These are phyloP conservation scores for Boletus semigastroideus DNA, from an alignment of 1,284 basidiomycete genomes.

Conservation along the genomic window DNA sequence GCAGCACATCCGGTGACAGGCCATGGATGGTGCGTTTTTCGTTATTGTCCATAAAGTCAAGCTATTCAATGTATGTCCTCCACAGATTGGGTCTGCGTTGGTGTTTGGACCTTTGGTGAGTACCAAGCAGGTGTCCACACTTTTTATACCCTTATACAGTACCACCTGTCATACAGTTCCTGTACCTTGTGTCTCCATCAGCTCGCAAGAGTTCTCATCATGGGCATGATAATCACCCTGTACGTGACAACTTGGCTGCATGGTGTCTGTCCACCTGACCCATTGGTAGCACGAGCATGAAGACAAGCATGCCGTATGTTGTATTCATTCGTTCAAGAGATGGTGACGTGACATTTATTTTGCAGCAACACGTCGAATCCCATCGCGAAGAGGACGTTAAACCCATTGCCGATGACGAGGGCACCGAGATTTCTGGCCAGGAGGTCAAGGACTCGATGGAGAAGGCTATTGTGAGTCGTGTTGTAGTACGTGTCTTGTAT, in stretches of 20 bases:
- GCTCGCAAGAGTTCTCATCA: slow-evolving; percentile 26
- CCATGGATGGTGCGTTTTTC: slow-evolving; percentile 31
- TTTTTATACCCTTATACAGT: not conserved
- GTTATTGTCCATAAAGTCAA: not conserved
- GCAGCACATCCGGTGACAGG: slow-evolving; percentile 20
- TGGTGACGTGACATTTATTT: slow-evolving; percentile 6
- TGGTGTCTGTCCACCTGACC: slow-evolving; percentile 12
- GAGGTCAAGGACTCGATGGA: slow-evolving; percentile 38
- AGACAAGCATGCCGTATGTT: slow-evolving; percentile 16
- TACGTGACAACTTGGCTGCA: slow-evolving; percentile 16
- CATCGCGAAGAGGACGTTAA: slow-evolving; percentile 1
- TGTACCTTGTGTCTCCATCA: slow-evolving; percentile 35
- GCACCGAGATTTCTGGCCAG: slow-evolving; percentile 32
- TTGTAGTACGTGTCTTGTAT: not conserved
- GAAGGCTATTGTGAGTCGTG: slow-evolving; percentile 32
- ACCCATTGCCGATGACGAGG: slow-evolving; percentile 34
- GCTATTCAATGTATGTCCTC: not conserved
- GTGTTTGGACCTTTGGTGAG: slow-evolving; percentile 34
- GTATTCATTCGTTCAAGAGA: not conserved
- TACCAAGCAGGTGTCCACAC: not conserved
- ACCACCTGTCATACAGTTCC: slow-evolving; percentile 18
- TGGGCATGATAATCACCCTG: slow-evolving; percentile 23
- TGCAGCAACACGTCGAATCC: slow-evolving; percentile 24
- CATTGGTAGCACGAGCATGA: slow-evolving; percentile 14
- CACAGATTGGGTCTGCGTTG: slow-evolving; percentile 33